A percentile compares a stretch with the other conserved stretches of the same genome.
Conservation (phyloP, 331 rosid species). For the Malus hybrid region DNA sequence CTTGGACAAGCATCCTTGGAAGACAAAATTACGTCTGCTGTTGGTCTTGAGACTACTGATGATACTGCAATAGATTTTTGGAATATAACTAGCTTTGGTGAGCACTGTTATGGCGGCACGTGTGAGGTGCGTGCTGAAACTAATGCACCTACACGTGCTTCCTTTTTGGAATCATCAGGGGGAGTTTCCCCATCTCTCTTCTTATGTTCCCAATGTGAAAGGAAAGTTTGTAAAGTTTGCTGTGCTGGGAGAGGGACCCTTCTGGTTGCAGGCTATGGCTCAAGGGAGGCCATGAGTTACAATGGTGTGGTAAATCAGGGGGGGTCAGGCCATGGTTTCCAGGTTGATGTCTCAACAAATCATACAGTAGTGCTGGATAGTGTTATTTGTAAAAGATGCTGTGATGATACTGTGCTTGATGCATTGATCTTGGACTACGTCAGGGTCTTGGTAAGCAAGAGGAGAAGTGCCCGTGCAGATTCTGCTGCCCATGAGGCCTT, state of each 20-base stretch:
- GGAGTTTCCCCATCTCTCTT: conserved; percentile 40
- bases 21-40: conserved; percentile 73
- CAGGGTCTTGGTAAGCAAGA: conserved; percentile 67
- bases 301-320: conserved; percentile 56
- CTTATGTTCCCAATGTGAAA: conserved; percentile 81
- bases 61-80: conserved; percentile 77
- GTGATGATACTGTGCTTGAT: conserved; percentile 65
- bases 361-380: conserved; percentile 56
- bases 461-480: conserved; percentile 65
- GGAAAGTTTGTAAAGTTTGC: conserved; percentile 85
- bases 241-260: conserved; percentile 96
- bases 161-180: conserved; percentile 17
- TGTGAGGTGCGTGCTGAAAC: conserved; percentile 87
- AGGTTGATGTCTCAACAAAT: conserved; percentile 54
- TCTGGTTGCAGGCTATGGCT: conserved; percentile 51
- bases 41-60: conserved; percentile 66
- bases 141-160: conserved; percentile 18
- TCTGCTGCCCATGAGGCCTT: conserved; percentile 64
- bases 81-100: conserved; percentile 72
- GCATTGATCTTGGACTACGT: conserved; percentile 85
- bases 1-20: conserved; percentile 86
- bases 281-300: conserved; percentile 53
- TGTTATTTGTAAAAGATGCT: conserved; percentile 76
- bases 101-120: conserved; percentile 58
- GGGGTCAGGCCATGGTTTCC: conserved; percentile 51